A percentile compares a stretch with the other conserved stretches of the same genome.
Conservation (phyloP, 2,329 filamentous ascomycete genomes). For the Geosmithia flava region DNA sequence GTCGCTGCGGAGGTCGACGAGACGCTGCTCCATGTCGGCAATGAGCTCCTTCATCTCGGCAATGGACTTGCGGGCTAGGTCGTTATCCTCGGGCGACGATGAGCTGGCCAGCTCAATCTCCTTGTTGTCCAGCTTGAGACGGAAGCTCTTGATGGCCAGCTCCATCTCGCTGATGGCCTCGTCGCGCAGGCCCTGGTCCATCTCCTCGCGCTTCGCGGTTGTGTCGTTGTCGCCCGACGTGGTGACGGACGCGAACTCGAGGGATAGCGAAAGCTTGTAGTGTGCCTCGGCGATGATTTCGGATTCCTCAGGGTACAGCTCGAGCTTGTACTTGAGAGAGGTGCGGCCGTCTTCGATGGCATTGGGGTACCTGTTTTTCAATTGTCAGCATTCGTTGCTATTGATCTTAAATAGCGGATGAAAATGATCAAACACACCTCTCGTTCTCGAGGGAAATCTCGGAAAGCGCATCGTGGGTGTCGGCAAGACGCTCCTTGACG, state of each 20-base stretch:
- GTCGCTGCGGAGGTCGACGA: slow-evolving; percentile 53
- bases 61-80: slow-evolving; percentile 49
- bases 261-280: slow-evolving; percentile 87
- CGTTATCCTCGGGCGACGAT: slow-evolving; percentile 54
- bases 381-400: slow-evolving; percentile 3
- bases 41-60: slow-evolving; percentile 67
- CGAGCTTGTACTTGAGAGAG: slow-evolving; percentile 65
- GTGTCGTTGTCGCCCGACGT: slow-evolving; percentile 31
- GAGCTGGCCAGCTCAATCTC: slow-evolving; percentile 52
- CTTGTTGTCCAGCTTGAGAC: slow-evolving; percentile 57
- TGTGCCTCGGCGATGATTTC: slow-evolving; percentile 87
- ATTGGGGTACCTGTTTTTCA: slow-evolving; percentile 51
- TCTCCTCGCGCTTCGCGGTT: slow-evolving; percentile 30
- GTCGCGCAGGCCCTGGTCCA: slow-evolving; percentile 59
- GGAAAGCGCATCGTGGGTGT: slow-evolving; percentile 86
- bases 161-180: slow-evolving; percentile 63
- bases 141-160: slow-evolving; percentile 60
- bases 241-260: slow-evolving; percentile 83
- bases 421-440: slow-evolving; percentile 31
- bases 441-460: slow-evolving; percentile 98
- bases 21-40: slow-evolving; percentile 65
- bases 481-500: slow-evolving; percentile 76
- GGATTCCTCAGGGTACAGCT: slow-evolving; percentile 68
- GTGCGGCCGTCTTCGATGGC: slow-evolving; percentile 77
- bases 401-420: too few species aligned